phyloP scores from a whole-genome alignment of 2,329 filamentous ascomycete species.

The Beauveria brongniartii region DNA sequence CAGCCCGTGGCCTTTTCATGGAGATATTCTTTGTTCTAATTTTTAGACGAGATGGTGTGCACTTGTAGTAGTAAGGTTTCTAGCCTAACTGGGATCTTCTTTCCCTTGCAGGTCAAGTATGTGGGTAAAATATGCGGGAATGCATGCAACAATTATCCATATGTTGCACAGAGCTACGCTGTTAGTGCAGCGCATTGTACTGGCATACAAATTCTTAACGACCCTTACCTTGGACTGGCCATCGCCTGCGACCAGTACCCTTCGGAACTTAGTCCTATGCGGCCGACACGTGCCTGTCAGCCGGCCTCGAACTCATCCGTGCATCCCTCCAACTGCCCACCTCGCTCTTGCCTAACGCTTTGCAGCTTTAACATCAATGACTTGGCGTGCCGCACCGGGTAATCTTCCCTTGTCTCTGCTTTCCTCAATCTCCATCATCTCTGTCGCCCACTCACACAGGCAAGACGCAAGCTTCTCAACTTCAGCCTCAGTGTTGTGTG shows the following conservation, averaged over 20 bases:
- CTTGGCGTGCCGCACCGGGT: neutral
- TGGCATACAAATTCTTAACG: neutral
- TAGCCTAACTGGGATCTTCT: too few species aligned
- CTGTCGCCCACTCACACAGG: neutral
- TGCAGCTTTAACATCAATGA: neutral
- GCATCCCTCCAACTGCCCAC: neutral
- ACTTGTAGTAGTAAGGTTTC: too few species aligned
- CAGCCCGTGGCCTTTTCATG: too few species aligned
- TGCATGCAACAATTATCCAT: too few species aligned
- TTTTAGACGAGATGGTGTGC: too few species aligned
- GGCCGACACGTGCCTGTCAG: neutral
- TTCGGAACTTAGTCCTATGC: too few species aligned
- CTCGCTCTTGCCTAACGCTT: neutral
- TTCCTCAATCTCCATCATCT: conserved; percentile 3
- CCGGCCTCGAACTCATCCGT: neutral
- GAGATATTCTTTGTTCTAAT: too few species aligned
- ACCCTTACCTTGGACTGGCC: neutral
- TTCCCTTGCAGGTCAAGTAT: too few species aligned
- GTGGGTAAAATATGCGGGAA: too few species aligned
- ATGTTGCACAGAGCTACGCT: neutral
- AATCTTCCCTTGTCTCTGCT: neutral
- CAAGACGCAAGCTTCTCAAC: conserved; percentile 16
- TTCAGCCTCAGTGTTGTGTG: conserved; percentile 29
- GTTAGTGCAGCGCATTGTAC: neutral
- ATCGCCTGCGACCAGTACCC: too few species aligned